A percentile compares a stretch with the other conserved stretches of the same genome.
Conservation (phyloP, 2,329 filamentous ascomycete genomes). For the Epichloe gansuensis region DNA sequence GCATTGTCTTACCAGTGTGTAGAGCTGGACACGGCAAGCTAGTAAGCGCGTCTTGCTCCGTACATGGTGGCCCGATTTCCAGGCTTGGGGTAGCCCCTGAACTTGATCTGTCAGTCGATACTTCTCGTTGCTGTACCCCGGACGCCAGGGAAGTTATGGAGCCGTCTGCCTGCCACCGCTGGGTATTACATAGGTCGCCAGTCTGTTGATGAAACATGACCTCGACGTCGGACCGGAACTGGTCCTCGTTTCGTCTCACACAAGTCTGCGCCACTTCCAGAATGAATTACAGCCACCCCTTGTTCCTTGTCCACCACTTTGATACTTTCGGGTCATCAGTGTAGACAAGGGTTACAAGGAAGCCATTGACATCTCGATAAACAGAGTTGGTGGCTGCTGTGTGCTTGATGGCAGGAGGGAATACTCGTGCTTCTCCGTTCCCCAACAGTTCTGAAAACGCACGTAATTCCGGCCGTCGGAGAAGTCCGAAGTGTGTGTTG, state of each 20-base stretch:
- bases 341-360: neutral
- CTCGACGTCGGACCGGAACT: neutral
- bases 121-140: neutral
- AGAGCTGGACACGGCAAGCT: neutral
- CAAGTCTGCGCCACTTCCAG: neutral
- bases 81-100: neutral
- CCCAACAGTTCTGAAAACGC: neutral
- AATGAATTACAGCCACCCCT: neutral
- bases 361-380: neutral
- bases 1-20: neutral
- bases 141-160: neutral
- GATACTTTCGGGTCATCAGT: neutral
- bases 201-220: neutral
- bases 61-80: neutral
- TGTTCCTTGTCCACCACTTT: neutral
- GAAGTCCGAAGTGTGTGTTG: neutral
- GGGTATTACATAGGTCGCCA: neutral
- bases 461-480: too few species aligned
- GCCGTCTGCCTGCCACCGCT: neutral
- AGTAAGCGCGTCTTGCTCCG: neutral
- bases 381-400: neutral
- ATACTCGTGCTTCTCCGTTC: neutral
- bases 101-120: conserved; percentile 2
- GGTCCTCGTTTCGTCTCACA: neutral
- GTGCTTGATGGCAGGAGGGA: neutral